A percentile compares a stretch with the other conserved stretches of the same genome.
Evolutionary conservation across 1,139 yeast genomes (phyloP).

Genomic region (Saccharomyces hybrid): DNA sequence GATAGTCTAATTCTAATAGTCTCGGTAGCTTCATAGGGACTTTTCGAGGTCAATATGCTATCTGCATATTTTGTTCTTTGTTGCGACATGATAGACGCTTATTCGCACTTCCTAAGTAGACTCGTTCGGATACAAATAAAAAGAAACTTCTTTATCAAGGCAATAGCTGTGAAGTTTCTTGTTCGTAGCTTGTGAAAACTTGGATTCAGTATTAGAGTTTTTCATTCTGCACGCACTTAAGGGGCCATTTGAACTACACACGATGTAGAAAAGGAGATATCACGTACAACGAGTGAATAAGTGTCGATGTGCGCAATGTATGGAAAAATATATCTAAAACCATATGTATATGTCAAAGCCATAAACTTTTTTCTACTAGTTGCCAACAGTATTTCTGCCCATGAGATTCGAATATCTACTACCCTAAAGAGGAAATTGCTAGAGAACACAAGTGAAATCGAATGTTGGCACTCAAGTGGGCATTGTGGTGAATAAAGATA

Average conservation of each 20-base stretch:
- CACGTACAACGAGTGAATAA: too few relatives aligned
- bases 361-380: too few relatives aligned
- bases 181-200: not conserved
- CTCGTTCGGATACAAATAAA: not conserved
- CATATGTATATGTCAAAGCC: too few relatives aligned
- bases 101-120: not conserved
- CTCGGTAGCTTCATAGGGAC: slow-evolving; percentile 42
- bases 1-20: slow-evolving; percentile 38
- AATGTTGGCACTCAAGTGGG: too few relatives aligned
- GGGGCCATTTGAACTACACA: not conserved
- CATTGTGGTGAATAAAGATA: too few relatives aligned
- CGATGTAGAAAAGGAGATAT: not conserved
- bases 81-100: slow-evolving; percentile 15
- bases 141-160: not conserved
- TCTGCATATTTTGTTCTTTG: slow-evolving; percentile 38
- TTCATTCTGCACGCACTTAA: not conserved
- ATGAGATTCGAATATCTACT: too few relatives aligned
- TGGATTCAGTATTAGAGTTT: not conserved
- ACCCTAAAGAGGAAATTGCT: too few relatives aligned
- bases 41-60: slow-evolving; percentile 38
- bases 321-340: too few relatives aligned
- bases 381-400: too few relatives aligned
- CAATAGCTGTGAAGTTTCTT: not conserved
- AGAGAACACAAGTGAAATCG: too few relatives aligned
- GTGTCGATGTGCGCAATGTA: too few relatives aligned